Percentiles rank a stretch among this genome's conserved stretches.
Evolutionary conservation across 2,329 filamentous ascomycete species (phyloP).

Genomic region (Neofusicoccum ribis): DNA sequence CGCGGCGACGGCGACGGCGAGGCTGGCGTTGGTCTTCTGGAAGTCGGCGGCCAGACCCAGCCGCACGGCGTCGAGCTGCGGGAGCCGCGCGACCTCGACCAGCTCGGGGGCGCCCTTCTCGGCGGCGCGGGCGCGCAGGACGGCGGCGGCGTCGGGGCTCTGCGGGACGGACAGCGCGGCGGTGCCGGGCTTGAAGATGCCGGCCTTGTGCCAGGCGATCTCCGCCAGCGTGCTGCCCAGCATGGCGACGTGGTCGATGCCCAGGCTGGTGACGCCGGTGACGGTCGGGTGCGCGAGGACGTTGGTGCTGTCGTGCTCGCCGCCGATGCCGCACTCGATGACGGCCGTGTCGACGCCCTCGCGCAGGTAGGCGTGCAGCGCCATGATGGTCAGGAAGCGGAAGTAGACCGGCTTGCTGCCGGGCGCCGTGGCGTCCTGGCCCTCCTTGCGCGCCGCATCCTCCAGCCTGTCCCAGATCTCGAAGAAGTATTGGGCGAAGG

Average conservation of each 20-base stretch:
- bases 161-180: conserved; percentile 65
- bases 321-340: conserved; percentile 91
- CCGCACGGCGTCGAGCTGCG: conserved; percentile 48
- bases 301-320: conserved; percentile 91
- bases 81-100: conserved; percentile 51
- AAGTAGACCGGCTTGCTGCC: conserved; percentile 85
- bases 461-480: conserved; percentile 75
- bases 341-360: conserved; percentile 78
- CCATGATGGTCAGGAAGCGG: conserved; percentile 84
- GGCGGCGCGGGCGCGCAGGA: conserved; percentile 56
- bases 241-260: conserved; percentile 81
- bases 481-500: conserved; percentile 78
- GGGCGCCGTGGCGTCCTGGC: conserved; percentile 48
- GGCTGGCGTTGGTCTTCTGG: conserved; percentile 62
- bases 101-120: conserved; percentile 50
- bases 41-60: conserved; percentile 63
- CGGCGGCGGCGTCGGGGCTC: conserved; percentile 53
- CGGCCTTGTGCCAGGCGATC: conserved; percentile 91
- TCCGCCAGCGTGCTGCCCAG: conserved; percentile 75
- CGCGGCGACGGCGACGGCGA: conserved; percentile 60
- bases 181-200: conserved; percentile 72
- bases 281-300: conserved; percentile 70
- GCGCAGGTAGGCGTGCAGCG: conserved; percentile 76
- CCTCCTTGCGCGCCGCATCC: conserved; percentile 53
- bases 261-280: conserved; percentile 75